Base-by-base conservation (phyloP, 768 basidiomycete genomes). In the Rhizopogon vesiculosus region DNA sequence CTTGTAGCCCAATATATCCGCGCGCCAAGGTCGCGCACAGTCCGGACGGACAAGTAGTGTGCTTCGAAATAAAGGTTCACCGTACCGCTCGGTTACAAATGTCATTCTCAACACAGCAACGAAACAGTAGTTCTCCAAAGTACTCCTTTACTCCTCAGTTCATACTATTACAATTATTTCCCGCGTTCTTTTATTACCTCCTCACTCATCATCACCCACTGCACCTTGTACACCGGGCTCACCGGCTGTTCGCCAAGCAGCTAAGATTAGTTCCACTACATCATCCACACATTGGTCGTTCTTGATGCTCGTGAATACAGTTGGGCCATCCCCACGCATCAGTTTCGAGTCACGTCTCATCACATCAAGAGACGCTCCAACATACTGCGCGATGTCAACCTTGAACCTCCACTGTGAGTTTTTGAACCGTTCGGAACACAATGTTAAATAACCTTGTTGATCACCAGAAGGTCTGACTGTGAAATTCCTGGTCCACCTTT, bases 401-500 rank as follows among this genome's bases (percentile, higher is more conserved):
- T 98, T 65, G 9, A 49, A 49, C 33, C 33, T 38, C 33, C 18
- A 33, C 15, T 22, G 33, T 49, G 15, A 49, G 19, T 2, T 22
- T 16, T 38, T 7, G 5, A 42, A 13, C 22, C 22, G 19, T 35
- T 52, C 29, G 59, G 51, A 48, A 38, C 40, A 49, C 28, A 48
- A 16, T 28, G 42, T 41, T 33, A 3, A 53, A 45, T 28, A 35
- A 87, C 95, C 81, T 99, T 99, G 78, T 98, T 98, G 62, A 98
- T 84, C 25, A 99, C 84, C 53, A 99, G 75, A 10, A 99, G 76
- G 73, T 98, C 97, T 1, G 93, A 96, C 65, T 94, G 90, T 1
- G 93, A 94, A 61, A 99, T 98, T 9, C 96, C 97, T 1, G 96
- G 97, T 1, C 96, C 97, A 5, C 97, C 96, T 75, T 99, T 99